These are phyloP conservation scores for Nicotiana undulata DNA, from an alignment of 257 asterid genomes.

Conservation along the genomic window DNA sequence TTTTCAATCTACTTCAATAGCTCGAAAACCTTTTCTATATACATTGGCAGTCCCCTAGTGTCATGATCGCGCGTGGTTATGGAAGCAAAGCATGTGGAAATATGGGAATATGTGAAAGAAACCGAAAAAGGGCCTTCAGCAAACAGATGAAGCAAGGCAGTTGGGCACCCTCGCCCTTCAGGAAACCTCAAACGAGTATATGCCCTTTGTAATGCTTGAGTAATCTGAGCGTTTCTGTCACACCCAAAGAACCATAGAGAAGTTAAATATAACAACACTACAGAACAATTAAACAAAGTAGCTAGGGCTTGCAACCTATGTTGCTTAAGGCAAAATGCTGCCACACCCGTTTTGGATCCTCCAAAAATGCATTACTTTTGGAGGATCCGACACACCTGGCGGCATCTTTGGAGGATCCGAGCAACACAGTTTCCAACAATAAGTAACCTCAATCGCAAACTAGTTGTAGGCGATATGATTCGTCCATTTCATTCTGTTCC, in stretches of 20 bases:
- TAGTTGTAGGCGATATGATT: not conserved
- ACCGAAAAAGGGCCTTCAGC: not conserved
- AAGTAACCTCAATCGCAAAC: not conserved
- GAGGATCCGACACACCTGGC: too few species aligned
- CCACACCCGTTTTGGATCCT: too few species aligned
- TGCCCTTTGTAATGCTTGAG: not conserved
- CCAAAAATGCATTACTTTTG: too few species aligned
- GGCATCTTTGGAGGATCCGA: too few species aligned
- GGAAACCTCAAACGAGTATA: not conserved
- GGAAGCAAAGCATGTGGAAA: not conserved
- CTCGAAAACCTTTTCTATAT: not conserved
- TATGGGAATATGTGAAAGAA: not conserved
- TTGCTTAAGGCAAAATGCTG: too few species aligned
- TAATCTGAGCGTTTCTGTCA: too few species aligned
- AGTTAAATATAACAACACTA: not conserved
- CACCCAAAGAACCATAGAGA: too few species aligned
- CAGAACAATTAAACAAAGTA: not conserved
- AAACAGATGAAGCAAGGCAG: not conserved
- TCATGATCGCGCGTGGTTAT: not conserved
- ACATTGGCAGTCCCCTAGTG: not conserved
- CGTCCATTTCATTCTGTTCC: not conserved
- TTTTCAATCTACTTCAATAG: not conserved
- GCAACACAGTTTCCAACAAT: not conserved
- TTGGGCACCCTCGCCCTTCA: not conserved
- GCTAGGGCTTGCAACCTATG: not conserved